A percentile compares a stretch with the other conserved stretches of the same genome.
phyloP scores from a whole-genome alignment of 805 yeast genomes.

The Candida sakaeoensis region DNA sequence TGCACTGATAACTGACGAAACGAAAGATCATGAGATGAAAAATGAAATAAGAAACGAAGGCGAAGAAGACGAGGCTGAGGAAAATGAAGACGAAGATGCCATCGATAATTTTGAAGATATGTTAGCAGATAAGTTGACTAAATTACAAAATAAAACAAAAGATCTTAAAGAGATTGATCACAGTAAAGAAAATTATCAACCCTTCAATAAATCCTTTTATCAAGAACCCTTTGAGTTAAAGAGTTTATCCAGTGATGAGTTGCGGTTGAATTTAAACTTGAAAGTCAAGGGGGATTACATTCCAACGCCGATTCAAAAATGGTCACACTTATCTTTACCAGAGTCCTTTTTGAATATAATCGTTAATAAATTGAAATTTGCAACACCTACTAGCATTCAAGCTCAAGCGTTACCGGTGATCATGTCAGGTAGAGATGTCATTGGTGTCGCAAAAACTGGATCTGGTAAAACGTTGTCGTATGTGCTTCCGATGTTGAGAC shows the following conservation, averaged over 20 bases:
- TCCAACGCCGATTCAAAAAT: constrained; percentile 65
- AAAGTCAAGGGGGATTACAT: constrained; percentile 56
- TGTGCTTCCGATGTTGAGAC: constrained; percentile 78
- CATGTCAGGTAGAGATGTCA: constrained; percentile 85
- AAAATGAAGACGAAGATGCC: constrained; percentile 27
- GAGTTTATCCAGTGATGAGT: constrained; percentile 40
- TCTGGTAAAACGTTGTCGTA: constrained; percentile 94
- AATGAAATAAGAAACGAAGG: constrained; percentile 18
- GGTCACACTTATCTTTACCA: constrained; percentile 83
- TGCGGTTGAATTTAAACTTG: constrained; percentile 56
- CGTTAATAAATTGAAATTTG: constrained; percentile 47
- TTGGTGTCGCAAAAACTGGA: constrained; percentile 95
- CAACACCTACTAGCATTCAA: constrained; percentile 81
- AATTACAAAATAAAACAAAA: constrained; percentile 47
- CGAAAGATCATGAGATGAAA: constrained; percentile 14
- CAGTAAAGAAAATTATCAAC: constrained; percentile 41
- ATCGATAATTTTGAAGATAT: constrained; percentile 33
- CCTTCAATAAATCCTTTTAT: constrained; percentile 62
- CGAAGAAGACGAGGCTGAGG: constrained; percentile 17
- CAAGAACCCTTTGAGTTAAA: constrained; percentile 53
- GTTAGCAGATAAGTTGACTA: constrained; percentile 33
- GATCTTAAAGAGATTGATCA: constrained; percentile 48
- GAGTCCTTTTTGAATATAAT: constrained; percentile 51
- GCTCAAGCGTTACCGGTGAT: constrained; percentile 86
- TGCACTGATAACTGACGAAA: constrained; percentile 3